phyloP scores from a whole-genome alignment of 2,329 filamentous ascomycete genomes.

The Fonsecaea nubica region DNA sequence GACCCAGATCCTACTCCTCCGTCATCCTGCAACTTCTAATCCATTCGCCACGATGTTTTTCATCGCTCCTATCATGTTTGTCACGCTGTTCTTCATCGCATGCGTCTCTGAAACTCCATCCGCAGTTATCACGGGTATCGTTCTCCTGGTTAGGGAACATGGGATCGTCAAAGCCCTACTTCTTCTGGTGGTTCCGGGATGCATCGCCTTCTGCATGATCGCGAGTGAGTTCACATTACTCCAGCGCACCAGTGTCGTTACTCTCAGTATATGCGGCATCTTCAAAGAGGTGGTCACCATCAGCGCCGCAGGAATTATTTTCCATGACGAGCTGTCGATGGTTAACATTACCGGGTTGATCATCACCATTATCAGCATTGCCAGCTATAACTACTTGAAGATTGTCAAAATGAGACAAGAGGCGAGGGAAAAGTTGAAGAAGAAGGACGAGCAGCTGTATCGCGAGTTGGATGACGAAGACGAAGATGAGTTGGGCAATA shows the following conservation, averaged over 20 bases:
- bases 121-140: constrained; percentile 70
- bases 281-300: constrained; percentile 99
- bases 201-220: constrained; percentile 95
- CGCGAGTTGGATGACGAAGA: constrained; percentile 24
- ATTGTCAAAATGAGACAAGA: constrained; percentile 85
- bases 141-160: constrained; percentile 68
- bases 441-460: constrained; percentile 36
- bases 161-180: constrained; percentile 70
- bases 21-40: constrained; percentile 93
- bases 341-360: constrained; percentile 87
- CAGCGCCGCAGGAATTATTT: constrained; percentile 82
- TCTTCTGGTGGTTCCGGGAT: constrained; percentile 86
- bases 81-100: constrained; percentile 78
- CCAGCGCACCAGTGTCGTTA: constrained; percentile 93
- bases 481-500: background rate
- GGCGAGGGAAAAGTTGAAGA: constrained; percentile 58
- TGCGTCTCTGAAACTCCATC: constrained; percentile 82
- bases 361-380: constrained; percentile 88
- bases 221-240: constrained; percentile 93
- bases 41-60: constrained; percentile 98
- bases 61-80: constrained; percentile 96
- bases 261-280: constrained; percentile 93
- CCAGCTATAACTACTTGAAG: constrained; percentile 92
- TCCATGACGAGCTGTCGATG: constrained; percentile 83
- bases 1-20: constrained; percentile 93